Evolutionary conservation across 257 asterid genomes (phyloP).

Genomic region (Jacaranda mimosifolia): DNA sequence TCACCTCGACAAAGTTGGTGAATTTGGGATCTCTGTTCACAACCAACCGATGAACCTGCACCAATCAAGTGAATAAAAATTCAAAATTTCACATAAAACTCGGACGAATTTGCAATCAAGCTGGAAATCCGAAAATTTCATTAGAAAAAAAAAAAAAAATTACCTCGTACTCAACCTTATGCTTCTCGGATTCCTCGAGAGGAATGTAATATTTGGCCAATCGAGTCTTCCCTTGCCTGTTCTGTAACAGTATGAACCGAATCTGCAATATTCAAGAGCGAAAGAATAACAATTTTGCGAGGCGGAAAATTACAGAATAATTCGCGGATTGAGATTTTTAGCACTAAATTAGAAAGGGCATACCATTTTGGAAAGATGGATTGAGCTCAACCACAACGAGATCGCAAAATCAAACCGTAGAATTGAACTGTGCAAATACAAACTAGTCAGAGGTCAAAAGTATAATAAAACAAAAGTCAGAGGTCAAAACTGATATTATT

Average conservation of each 20-base stretch:
- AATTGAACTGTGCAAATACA: background rate
- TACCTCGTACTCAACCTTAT: constrained; percentile 98
- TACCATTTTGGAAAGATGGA: constrained; percentile 37
- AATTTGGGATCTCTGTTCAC: constrained; percentile 92
- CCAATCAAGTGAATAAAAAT: background rate
- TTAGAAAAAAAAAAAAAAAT: background rate
- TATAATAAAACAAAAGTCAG: background rate
- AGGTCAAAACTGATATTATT: background rate
- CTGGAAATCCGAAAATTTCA: background rate
- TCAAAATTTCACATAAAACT: constrained; percentile 2
- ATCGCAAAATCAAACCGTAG: background rate
- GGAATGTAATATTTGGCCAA: constrained; percentile 96
- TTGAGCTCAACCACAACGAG: background rate
- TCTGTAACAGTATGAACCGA: constrained; percentile 93
- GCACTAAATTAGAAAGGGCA: background rate
- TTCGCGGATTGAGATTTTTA: background rate
- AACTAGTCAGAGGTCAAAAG: background rate
- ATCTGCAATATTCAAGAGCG: constrained; percentile 61
- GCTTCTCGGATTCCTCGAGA: constrained; percentile 99
- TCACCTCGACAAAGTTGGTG: constrained; percentile 92
- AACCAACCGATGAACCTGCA: constrained; percentile 90
- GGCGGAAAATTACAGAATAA: background rate
- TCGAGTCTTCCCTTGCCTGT: constrained; percentile 97
- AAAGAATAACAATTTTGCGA: background rate
- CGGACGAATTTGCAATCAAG: background rate